Evolutionary conservation across 768 basidiomycete genomes (phyloP), one percentile per base, ranked within the genome.

Genomic region (Termitomyces sp.): DNA sequence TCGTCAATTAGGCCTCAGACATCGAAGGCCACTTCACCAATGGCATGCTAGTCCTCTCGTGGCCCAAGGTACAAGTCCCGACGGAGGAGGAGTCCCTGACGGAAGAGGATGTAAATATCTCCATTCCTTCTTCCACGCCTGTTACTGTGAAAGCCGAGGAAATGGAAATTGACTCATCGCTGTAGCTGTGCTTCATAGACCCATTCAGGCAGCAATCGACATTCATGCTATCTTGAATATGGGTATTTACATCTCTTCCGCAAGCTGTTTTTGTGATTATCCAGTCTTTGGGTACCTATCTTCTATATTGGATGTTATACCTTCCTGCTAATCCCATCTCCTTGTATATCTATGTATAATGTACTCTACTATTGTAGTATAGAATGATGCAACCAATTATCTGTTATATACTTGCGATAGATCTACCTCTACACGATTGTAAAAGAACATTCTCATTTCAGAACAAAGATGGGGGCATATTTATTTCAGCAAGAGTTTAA

Each of bases 1-100:
- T 56, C 15, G 15, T 17, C 25, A 12, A 11, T n/a, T 25, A 65
- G 64, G 59, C 56, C 14, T 51, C 43, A 25, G 61, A 65, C 42
- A 58, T 65, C 11, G 42, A 54, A 0, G 64, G 61, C 29, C 53
- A 34, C 1, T 63, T 65, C 36, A 9, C 42, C 4, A 65, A 60
- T 12, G 64, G 64, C 42, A 65, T 65, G 64, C 20, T 65, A 20
- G 17, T 65, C 4, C 47, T 65, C 17, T 65, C 64, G 6, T 65
- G 64, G 64, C 64, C 64, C 8, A 62, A 50, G 37, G 20, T 20
- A 0, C 32, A 29, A 17, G 15, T 34, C 17, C 20, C 40, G 31
- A 17, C 25, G 10, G 7, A 8, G 5, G 7, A 8, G 5, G 11
- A 40, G 8, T 12, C 57, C 15, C 10, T 29, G 10, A 32, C n/a